Evolutionary conservation across 345 rosid species (phyloP).

Genomic region (Excoecaria agallocha): DNA sequence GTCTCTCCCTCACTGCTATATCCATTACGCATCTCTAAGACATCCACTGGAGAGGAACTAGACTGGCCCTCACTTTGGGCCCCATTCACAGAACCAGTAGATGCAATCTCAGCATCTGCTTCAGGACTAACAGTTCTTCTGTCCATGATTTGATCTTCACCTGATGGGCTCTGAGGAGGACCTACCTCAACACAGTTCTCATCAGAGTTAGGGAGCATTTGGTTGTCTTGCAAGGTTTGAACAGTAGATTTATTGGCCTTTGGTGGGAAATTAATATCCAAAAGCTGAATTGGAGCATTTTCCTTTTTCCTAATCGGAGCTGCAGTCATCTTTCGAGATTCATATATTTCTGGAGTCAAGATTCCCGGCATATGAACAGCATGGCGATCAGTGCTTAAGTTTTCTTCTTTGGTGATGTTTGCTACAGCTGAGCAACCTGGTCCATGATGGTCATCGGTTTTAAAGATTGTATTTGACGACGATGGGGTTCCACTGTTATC

Average conservation of each 20-base stretch:
- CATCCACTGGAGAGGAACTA: conserved; percentile 49
- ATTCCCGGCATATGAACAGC: conserved; percentile 64
- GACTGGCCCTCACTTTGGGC: conserved; percentile 61
- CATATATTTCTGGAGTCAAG: conserved; percentile 88
- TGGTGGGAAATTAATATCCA: conserved; percentile 89
- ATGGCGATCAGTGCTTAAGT: conserved; percentile 36
- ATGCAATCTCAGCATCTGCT: conserved; percentile 50
- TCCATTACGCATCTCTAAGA: conserved; percentile 42
- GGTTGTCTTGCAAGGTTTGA: conserved; percentile 28
- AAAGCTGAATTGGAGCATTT: conserved; percentile 54
- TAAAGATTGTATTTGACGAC: conserved; percentile 43
- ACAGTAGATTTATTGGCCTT: conserved; percentile 38
- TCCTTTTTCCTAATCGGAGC: conserved; percentile 60
- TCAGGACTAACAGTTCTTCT: conserved; percentile 17
- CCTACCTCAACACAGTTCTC: conserved; percentile 37
- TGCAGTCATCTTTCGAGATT: conserved; percentile 68
- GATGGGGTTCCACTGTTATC: conserved; percentile 51
- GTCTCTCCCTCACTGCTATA: conserved; percentile 85
- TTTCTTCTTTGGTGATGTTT: conserved; percentile 47
- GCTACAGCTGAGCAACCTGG: conserved; percentile 40
- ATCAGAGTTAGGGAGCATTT: conserved; percentile 27
- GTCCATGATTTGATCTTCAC: conserved; percentile 29
- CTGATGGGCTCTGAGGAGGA: conserved; percentile 19
- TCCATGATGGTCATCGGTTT: conserved; percentile 39
- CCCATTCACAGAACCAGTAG: conserved; percentile 66